A percentile compares a stretch with the other conserved stretches of the same genome.
These are phyloP conservation scores for Erodium texanum DNA, from an alignment of 441 rosid genomes.

Conservation along the genomic window DNA sequence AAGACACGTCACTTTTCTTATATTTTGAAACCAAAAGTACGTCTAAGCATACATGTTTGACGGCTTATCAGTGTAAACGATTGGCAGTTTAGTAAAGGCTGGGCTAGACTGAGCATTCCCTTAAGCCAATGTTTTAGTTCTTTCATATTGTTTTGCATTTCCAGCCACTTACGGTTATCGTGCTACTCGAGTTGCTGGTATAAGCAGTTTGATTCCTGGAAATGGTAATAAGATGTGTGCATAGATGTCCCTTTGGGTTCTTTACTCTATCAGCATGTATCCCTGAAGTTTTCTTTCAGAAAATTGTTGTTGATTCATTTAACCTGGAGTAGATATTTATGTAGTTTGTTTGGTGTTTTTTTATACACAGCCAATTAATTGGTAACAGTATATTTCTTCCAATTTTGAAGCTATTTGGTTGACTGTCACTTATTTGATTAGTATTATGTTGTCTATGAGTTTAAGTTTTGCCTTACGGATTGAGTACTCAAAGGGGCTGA, in stretches of 20 bases:
- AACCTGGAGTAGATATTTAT: background rate
- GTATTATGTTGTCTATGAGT: background rate
- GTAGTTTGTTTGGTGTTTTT: background rate
- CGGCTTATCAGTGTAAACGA: background rate
- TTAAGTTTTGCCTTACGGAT: slow-evolving; percentile 17
- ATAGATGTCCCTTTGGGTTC: slow-evolving; percentile 31
- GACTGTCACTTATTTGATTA: background rate
- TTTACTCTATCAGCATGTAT: slow-evolving; percentile 7
- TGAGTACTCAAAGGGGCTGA: slow-evolving; percentile 63
- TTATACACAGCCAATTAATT: background rate
- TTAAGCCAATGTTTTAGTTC: background rate
- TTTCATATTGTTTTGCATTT: slow-evolving; percentile 16
- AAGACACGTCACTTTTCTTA: background rate
- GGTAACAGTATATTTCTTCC: background rate
- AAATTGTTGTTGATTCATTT: background rate
- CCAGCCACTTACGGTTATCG: slow-evolving; percentile 73
- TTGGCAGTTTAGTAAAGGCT: background rate
- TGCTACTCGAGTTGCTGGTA: slow-evolving; percentile 46
- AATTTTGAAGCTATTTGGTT: background rate
- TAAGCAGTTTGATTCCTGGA: slow-evolving; percentile 26
- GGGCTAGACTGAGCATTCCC: slow-evolving; percentile 10
- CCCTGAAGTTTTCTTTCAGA: background rate
- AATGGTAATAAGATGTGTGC: slow-evolving; percentile 31
- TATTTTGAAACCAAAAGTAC: background rate
- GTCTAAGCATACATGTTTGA: background rate